Evolutionary conservation across 306 rosid species (phyloP).

Genomic region (Betula pendula): DNA sequence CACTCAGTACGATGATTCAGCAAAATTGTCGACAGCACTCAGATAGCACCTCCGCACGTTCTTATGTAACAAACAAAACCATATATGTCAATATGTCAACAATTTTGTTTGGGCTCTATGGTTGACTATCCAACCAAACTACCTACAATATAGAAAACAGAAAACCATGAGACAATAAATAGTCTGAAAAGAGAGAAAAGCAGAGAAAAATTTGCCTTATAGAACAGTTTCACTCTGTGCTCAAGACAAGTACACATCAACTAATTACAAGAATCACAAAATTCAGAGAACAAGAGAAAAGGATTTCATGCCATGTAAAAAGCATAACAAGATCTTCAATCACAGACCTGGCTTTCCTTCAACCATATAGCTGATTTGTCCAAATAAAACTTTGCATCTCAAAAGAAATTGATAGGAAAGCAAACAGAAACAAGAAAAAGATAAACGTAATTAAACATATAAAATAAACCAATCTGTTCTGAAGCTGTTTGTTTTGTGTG

Average conservation of each 20-base stretch:
- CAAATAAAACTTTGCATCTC: background rate
- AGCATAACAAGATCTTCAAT: background rate
- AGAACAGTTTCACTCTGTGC: background rate
- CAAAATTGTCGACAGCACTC: slow-evolving; percentile 28
- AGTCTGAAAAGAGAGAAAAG: background rate
- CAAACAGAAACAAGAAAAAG: background rate
- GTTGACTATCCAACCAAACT: slow-evolving; percentile 24
- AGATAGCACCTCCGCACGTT: slow-evolving; percentile 25
- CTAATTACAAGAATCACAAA: background rate
- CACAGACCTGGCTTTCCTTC: background rate
- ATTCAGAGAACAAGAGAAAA: background rate
- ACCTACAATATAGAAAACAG: slow-evolving; percentile 31
- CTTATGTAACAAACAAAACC: slow-evolving; percentile 8
- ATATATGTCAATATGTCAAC: slow-evolving; percentile 15
- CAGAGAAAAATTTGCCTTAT: background rate
- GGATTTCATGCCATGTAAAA: background rate
- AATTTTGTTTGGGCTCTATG: slow-evolving; percentile 20
- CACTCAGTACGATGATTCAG: slow-evolving; percentile 11
- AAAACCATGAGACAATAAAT: slow-evolving; percentile 11
- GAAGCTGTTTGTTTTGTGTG: background rate
- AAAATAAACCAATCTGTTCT: background rate
- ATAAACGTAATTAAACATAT: background rate
- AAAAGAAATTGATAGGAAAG: background rate
- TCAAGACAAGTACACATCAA: slow-evolving; percentile 1
- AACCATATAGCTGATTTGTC: background rate